A percentile compares a stretch with the other conserved stretches of the same genome.
Evolutionary conservation across 2,329 filamentous ascomycete species (phyloP).

Genomic region (Lasiodiplodia sp.): DNA sequence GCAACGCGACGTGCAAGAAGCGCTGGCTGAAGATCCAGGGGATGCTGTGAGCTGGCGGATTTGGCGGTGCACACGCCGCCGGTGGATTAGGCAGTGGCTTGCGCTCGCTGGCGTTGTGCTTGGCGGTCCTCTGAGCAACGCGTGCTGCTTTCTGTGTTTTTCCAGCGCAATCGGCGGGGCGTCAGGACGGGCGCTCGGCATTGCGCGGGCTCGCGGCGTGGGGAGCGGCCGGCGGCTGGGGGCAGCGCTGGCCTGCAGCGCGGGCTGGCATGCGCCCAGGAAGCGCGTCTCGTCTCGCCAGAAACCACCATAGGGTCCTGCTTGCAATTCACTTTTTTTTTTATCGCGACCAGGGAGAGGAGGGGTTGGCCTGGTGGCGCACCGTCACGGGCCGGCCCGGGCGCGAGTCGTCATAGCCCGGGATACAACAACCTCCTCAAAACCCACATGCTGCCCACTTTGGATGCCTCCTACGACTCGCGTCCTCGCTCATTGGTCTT

Average conservation of each 20-base stretch:
- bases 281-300: neutral
- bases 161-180: conserved; percentile 25
- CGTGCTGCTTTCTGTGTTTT: conserved; percentile 8
- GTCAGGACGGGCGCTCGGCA: conserved; percentile 7
- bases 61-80: neutral
- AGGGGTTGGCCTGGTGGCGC: conserved; percentile 14
- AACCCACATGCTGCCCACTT: conserved; percentile 25
- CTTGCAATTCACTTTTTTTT: neutral
- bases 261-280: neutral
- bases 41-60: neutral
- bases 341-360: conserved; percentile 11
- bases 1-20: conserved; percentile 68
- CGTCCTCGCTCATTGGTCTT: conserved; percentile 28
- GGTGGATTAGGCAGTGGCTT: neutral
- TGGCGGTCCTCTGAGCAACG: neutral
- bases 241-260: neutral
- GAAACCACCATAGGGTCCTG: conserved; percentile 1
- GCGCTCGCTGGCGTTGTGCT: neutral
- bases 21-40: conserved; percentile 60
- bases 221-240: neutral
- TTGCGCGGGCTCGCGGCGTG: neutral
- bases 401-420: conserved; percentile 23
- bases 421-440: conserved; percentile 25
- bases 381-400: conserved; percentile 12
- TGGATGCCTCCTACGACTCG: conserved; percentile 28